Evolutionary conservation across 768 basidiomycete genomes (phyloP), one percentile per base, ranked within the genome.

Genomic region (Punctularia strigosozonata): DNA sequence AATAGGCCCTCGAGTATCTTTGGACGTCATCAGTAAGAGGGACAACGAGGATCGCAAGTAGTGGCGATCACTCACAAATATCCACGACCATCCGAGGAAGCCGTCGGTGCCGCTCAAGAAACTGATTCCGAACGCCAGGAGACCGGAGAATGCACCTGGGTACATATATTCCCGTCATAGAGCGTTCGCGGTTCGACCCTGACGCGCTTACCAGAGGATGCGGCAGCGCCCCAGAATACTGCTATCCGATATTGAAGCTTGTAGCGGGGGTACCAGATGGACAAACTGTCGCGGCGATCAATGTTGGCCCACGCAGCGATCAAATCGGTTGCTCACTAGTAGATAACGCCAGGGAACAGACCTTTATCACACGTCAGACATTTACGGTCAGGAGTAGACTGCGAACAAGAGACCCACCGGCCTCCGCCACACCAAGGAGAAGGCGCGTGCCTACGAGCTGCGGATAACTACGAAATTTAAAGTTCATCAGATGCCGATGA

Each of bases 271-370:
- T 62, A 62, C 57, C 58, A 61, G 18, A 59, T 46, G 4, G 59
- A 55, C 7, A 61, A 39, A 43, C 49, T 51, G 33, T 6, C 26
- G 17, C n/a, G n/a, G n/a, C n/a, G n/a, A n/a, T n/a, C n/a, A n/a
- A n/a, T n/a, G n/a, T n/a, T n/a, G n/a, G n/a, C n/a, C n/a, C n/a
- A n/a, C n/a, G n/a, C n/a, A n/a, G n/a, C n/a, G n/a, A n/a, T n/a
- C n/a, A n/a, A n/a, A n/a, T 31, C 4, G 22, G 25, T 5, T 3
- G 53, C 68, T 32, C 40, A 80, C 80, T 80, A 84, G 59, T 80
- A 86, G 0, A 72, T 69, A 7, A 83, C 76, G 19, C 80, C 80
- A 10, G 82, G 80, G 54, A 79, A 84, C 7, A 82, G 51, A 3
- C 82, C n/a, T n/a, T n/a, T n/a, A n/a, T n/a, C n/a, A n/a, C n/a